Evolutionary conservation across 1,284 basidiomycete species (phyloP).

Genomic region (Cryptococcus sp.): DNA sequence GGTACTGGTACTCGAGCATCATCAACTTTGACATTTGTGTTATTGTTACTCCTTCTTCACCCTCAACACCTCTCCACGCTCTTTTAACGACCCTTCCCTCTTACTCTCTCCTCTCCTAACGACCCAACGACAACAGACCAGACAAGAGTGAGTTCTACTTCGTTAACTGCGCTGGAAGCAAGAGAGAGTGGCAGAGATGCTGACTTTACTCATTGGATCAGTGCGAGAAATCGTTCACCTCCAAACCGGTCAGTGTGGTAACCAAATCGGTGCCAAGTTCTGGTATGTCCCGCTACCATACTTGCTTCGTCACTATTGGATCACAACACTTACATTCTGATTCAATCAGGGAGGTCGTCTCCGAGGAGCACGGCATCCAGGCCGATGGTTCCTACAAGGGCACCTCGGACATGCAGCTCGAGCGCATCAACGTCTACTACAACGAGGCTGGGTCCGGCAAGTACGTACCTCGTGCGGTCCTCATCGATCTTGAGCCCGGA

Average conservation of each 20-base stretch:
- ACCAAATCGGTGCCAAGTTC: constrained; percentile 99
- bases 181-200: not conserved
- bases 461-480: constrained; percentile 94
- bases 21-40: too few species aligned
- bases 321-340: constrained; percentile 13
- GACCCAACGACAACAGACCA: constrained; percentile 1
- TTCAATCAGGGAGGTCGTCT: constrained; percentile 61
- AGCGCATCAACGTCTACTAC: constrained; percentile 96
- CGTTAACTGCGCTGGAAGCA: not conserved
- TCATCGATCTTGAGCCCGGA: constrained; percentile 93
- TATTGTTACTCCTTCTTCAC: not conserved
- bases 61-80: not conserved
- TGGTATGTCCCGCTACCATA: constrained; percentile 70
- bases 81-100: not conserved
- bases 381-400: constrained; percentile 89
- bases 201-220: constrained; percentile 25
- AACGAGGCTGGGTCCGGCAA: constrained; percentile 85
- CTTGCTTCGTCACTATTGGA: not conserved
- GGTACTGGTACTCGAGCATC: too few species aligned
- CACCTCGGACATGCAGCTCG: constrained; percentile 91
- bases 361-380: constrained; percentile 96
- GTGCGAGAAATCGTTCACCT: constrained; percentile 97
- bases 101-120: not conserved
- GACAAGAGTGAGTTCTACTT: not conserved
- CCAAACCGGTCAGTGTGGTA: constrained; percentile 95